Evolutionary conservation across 208 protist species (phyloP).

Genomic region (Leishmania lainsoni): DNA sequence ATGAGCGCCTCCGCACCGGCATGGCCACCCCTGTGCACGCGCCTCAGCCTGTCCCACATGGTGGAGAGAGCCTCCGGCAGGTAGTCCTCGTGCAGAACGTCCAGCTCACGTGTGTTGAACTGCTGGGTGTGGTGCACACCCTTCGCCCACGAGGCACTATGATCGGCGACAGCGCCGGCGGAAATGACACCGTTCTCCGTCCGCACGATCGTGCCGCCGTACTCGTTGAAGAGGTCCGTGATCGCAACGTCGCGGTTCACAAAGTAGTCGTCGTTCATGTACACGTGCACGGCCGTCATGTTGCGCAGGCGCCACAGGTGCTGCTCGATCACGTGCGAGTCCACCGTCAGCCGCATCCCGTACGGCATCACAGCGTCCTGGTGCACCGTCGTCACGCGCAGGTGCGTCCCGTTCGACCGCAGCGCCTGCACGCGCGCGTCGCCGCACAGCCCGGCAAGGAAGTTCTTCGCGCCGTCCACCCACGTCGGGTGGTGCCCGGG

Average conservation of each 20-base stretch:
- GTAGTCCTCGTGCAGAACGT: constrained; percentile 33
- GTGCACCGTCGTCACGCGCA: constrained; percentile 65
- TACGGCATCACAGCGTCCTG: constrained; percentile 69
- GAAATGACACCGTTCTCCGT: constrained; percentile 24
- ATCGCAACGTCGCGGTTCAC: constrained; percentile 60
- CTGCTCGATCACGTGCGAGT: constrained; percentile 63
- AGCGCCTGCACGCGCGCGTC: constrained; percentile 23
- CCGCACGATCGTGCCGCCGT: constrained; percentile 65
- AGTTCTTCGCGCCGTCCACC: constrained; percentile 76
- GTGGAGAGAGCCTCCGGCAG: background rate
- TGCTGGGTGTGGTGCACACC: constrained; percentile 38
- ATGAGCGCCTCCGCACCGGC: too few relatives aligned
- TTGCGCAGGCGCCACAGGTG: constrained; percentile 62
- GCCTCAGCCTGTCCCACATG: too few relatives aligned
- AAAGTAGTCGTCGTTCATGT: constrained; percentile 83
- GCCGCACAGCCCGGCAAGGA: constrained; percentile 43
- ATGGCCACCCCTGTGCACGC: too few relatives aligned
- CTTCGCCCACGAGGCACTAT: too few relatives aligned
- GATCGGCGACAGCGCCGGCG: too few relatives aligned
- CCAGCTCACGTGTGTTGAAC: constrained; percentile 48
- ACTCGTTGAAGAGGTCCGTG: constrained; percentile 61
- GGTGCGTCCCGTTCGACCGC: constrained; percentile 36
- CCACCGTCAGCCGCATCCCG: constrained; percentile 51
- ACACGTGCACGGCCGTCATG: constrained; percentile 57
- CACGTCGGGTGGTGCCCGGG: constrained; percentile 94